phyloP scores from a whole-genome alignment of 2,329 filamentous ascomycete genomes.

The Penicillium freii region DNA sequence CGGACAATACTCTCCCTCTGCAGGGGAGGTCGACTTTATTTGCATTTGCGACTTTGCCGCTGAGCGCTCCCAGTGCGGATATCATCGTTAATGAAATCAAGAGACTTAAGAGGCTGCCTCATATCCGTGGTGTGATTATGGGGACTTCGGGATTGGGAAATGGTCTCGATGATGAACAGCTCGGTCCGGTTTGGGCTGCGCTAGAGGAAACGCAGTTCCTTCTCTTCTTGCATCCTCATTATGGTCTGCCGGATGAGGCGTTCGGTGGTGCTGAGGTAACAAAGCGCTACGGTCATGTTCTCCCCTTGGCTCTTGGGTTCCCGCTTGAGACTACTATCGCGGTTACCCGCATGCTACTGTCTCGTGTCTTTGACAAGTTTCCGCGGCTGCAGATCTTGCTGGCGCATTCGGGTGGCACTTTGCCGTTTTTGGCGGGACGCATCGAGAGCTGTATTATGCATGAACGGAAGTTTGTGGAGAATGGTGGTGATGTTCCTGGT shows the following conservation, averaged over 20 bases:
- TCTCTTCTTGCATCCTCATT: slow-evolving; percentile 88
- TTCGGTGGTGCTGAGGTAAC: slow-evolving; percentile 72
- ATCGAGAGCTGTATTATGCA: slow-evolving; percentile 86
- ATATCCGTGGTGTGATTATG: slow-evolving; percentile 82
- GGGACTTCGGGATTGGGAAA: slow-evolving; percentile 77
- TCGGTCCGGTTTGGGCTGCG: slow-evolving; percentile 70
- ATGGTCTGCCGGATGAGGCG: slow-evolving; percentile 76
- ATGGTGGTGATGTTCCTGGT: slow-evolving; percentile 61
- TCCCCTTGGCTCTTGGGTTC: slow-evolving; percentile 82
- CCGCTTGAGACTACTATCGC: slow-evolving; percentile 92
- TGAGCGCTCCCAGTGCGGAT: slow-evolving; percentile 63
- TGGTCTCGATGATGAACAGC: slow-evolving; percentile 72
- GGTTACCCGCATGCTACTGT: slow-evolving; percentile 81
- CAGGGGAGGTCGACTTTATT: slow-evolving; percentile 66
- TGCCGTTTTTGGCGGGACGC: slow-evolving; percentile 83
- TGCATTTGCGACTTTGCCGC: slow-evolving; percentile 78
- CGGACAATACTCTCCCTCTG: slow-evolving; percentile 18
- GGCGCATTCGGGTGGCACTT: slow-evolving; percentile 82
- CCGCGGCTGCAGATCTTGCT: slow-evolving; percentile 69
- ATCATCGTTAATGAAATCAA: slow-evolving; percentile 63
- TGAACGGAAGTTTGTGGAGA: slow-evolving; percentile 69
- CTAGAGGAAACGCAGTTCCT: slow-evolving; percentile 64
- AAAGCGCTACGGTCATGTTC: slow-evolving; percentile 78
- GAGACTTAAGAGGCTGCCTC: slow-evolving; percentile 59
- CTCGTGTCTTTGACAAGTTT: slow-evolving; percentile 78